These are phyloP conservation scores for Megacollybia platyphylla DNA, from an alignment of 1,284 basidiomycete genomes.

Conservation along the genomic window DNA sequence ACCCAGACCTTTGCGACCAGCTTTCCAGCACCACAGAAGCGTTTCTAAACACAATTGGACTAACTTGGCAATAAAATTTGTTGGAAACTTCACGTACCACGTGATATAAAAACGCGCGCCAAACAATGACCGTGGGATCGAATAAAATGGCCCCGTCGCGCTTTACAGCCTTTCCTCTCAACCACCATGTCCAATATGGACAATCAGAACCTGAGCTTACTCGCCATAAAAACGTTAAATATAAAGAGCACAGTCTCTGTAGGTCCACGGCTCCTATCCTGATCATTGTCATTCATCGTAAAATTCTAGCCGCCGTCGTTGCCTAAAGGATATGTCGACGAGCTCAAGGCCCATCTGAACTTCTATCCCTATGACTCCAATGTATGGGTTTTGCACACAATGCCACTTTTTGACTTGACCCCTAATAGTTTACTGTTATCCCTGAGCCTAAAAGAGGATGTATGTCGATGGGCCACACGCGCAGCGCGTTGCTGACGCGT, in stretches of 20 bases:
- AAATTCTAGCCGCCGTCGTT: conserved; percentile 6
- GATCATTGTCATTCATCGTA: not conserved
- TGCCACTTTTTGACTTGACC: conserved; percentile 6
- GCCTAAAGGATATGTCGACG: conserved; percentile 21
- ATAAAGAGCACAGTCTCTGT: not conserved
- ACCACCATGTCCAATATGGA: not conserved
- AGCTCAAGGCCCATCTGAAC: conserved; percentile 20
- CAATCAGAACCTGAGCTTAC: not conserved
- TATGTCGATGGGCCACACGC: conserved; percentile 15
- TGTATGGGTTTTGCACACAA: conserved; percentile 14
- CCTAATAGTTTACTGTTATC: conserved; percentile 21
- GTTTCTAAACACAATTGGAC: not conserved
- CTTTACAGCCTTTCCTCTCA: not conserved
- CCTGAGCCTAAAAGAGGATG: conserved; percentile 25
- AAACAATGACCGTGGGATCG: not conserved
- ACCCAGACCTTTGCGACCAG: conserved; percentile 7
- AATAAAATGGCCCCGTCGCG: not conserved
- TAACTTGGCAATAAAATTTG: not conserved
- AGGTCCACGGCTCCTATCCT: not conserved
- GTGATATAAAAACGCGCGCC: not conserved
- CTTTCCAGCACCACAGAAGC: not conserved
- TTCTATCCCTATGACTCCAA: conserved; percentile 24
- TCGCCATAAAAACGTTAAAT: not conserved
- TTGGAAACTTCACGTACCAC: not conserved
- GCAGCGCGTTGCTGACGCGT: conserved; percentile 3